Evolutionary conservation across 768 basidiomycete genomes (phyloP), one percentile per base, ranked within the genome.

Genomic region (Xanthoconium purpureum): DNA sequence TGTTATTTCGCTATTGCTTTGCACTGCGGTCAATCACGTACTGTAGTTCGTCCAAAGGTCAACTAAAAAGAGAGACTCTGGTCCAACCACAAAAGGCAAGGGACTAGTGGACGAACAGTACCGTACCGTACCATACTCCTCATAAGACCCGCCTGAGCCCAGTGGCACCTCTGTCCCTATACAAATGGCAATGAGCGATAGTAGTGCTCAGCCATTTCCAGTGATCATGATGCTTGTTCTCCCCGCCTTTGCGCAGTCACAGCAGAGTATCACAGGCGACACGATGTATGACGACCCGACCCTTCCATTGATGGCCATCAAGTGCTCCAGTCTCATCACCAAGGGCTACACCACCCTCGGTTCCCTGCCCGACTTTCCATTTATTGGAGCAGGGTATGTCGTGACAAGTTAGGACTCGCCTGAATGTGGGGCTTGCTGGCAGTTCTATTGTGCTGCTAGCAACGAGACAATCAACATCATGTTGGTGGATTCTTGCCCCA

Each of bases 291-390:
- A 72, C 56, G 48, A 70, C 3, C 6, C 64, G 18, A 37, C 47
- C 28, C 42, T 51, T 18, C 49, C 66, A 4, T 61, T 71, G 45
- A 0, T 50, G 12, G 20, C 28, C 2, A 54, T 74, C 38, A 65
- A 74, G 1, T 75, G 74, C 47, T 74, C 75, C 3, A 11, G 72
- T 11, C 68, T 75, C 39, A 44, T 64, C 7, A 63, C 50, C 51
- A 63, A 65, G 40, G 69, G 71, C 1, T 76, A 68, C 55, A 64
- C 64, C 46, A 74, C 72, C 5, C 66, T 74, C 47, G 67, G 69
- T 3, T 62, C 62, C 6, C 63, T 75, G 36, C 73, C 72, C 5
- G 37, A 8, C 1, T 73, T 68, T 52, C 73, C 74, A 30, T 43
- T 67, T 32, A 18, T 76, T 47, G 74, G 72, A 8, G 74, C 74